These are phyloP conservation scores for Penicillium sp. DNA, from an alignment of 2,329 filamentous ascomycete species.

Conservation along the genomic window DNA sequence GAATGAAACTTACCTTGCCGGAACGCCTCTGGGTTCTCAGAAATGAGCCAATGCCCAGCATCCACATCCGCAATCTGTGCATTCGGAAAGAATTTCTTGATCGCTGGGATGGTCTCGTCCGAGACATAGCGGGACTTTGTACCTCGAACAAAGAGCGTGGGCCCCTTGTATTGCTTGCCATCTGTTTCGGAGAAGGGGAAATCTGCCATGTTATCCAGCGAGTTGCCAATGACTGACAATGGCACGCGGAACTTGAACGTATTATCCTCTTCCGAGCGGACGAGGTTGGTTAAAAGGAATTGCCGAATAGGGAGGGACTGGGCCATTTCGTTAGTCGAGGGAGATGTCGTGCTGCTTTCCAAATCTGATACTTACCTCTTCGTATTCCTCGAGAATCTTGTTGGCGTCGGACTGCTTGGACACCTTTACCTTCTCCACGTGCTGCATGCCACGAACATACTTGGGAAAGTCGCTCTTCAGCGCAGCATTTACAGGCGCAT, in stretches of 20 bases:
- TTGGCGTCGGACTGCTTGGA: conserved; percentile 78
- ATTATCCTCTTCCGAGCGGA: conserved; percentile 57
- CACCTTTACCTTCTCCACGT: conserved; percentile 70
- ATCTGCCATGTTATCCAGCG: conserved; percentile 76
- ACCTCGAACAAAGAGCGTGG: conserved; percentile 71
- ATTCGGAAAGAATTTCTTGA: conserved; percentile 48
- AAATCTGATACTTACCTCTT: conserved; percentile 55
- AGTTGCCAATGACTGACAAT: conserved; percentile 67
- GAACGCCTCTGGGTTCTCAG: conserved; percentile 50
- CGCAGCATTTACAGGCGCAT: conserved; percentile 81
- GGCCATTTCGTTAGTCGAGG: not conserved
- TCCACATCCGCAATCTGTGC: conserved; percentile 47
- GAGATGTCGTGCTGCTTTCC: not conserved
- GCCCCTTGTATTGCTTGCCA: conserved; percentile 71
- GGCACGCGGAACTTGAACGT: conserved; percentile 78
- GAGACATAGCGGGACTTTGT: conserved; percentile 47
- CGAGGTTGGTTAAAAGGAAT: conserved; percentile 86
- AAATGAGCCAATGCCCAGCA: conserved; percentile 51
- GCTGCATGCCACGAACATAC: conserved; percentile 83
- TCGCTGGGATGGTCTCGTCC: conserved; percentile 44
- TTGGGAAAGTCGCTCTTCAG: conserved; percentile 74
- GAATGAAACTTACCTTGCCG: conserved; percentile 35
- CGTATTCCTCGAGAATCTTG: conserved; percentile 73
- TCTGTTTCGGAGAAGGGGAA: conserved; percentile 82
- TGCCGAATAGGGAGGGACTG: conserved; percentile 77